Evolutionary conservation across 1,284 basidiomycete genomes (phyloP).

Genomic region (Pholiota adiposa): DNA sequence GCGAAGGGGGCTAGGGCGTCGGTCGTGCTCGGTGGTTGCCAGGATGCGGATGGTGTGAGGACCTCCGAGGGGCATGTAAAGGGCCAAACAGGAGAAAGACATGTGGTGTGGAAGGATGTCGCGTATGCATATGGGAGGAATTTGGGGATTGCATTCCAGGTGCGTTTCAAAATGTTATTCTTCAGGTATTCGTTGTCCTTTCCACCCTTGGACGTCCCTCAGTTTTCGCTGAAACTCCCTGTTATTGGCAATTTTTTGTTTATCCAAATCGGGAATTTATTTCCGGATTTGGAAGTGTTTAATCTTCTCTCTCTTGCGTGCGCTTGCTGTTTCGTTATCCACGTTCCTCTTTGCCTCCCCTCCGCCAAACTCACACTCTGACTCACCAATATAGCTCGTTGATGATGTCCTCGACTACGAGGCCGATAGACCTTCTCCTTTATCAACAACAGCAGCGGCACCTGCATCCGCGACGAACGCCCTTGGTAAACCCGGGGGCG

Average conservation of each 20-base stretch:
- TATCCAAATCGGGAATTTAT: not conserved
- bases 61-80: not conserved
- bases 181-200: not conserved
- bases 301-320: too few relatives aligned
- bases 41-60: slow-evolving; percentile 58
- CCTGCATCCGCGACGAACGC: slow-evolving; percentile 18
- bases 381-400: slow-evolving; percentile 67
- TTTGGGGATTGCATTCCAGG: slow-evolving; percentile 92
- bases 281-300: not conserved
- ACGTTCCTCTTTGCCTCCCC: too few relatives aligned
- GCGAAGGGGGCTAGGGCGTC: slow-evolving; percentile 91
- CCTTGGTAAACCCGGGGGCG: slow-evolving; percentile 44
- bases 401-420: slow-evolving; percentile 97
- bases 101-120: slow-evolving; percentile 79
- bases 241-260: not conserved
- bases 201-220: not conserved
- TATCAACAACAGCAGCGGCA: not conserved
- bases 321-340: not conserved
- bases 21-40: slow-evolving; percentile 88
- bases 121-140: slow-evolving; percentile 74
- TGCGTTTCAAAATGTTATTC: slow-evolving; percentile 37
- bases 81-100: not conserved
- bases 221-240: not conserved
- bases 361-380: not conserved
- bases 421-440: slow-evolving; percentile 41